Evolutionary conservation across 495 filamentous ascomycete genomes (phyloP), one percentile per base, ranked within the genome.

Genomic region (Aspergillus avenaceus): DNA sequence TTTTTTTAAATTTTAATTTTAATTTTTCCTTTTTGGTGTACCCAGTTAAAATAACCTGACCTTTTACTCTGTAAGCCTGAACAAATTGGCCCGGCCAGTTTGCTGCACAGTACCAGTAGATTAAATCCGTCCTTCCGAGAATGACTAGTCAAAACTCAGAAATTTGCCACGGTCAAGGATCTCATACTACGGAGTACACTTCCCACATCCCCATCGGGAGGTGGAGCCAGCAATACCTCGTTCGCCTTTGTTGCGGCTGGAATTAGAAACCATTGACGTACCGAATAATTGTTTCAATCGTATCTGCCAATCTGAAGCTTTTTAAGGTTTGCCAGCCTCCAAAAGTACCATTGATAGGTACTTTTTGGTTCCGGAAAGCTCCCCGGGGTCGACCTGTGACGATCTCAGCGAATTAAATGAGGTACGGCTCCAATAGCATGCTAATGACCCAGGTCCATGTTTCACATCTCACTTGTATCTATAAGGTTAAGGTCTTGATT

Each of bases 401-500:
- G 11, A 7, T 36, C 34, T 18, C 34, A 38, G 16, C 34, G 21
- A 38, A 38, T 38, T 14, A 38, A 38, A 38, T 18, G 13, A 38
- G 34, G 34, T 38, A 21, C 34, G 34, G 6, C 34, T 21, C 16
- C 34, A 38, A 38, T 7, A 28, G 26, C 13, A 45, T 27, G 14
- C 42, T 45, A 25, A 26, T 12, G 25, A 29, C 27, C 41, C 41
- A 9, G 29, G 23, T 13, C 28, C 29, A 16, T 47, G 48, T 50
- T 50, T 50, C 48, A 50, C 41, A 32, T 44, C 48, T 25, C 22
- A 41, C 36, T 29, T 31, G 9, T 13, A 21, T 16, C 12, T n/a
- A 18, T 19, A 24, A 34, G 26, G 19, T 12, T n/a, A 47, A 26
- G 11, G 36, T 18, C 5, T 21, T 52, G 4, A 53, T 53, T 53